phyloP scores from a whole-genome alignment of 2,329 filamentous ascomycete genomes.

The Botrytis aclada region DNA sequence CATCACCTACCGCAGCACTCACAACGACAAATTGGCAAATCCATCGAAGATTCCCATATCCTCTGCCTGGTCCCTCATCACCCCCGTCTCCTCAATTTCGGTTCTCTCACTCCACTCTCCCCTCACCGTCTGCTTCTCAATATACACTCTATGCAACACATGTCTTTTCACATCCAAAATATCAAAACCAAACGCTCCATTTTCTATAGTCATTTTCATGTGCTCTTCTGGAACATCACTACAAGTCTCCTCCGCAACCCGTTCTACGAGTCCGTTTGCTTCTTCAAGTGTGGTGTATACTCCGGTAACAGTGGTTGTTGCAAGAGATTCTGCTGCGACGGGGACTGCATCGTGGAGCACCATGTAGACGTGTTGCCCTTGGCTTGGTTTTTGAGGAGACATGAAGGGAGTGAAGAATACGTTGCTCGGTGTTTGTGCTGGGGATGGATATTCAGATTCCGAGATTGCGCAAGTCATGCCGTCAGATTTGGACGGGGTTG shows the following conservation, averaged over 20 bases:
- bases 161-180: constrained; percentile 2
- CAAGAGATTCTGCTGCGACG: background rate
- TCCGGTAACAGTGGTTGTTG: background rate
- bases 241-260: constrained; percentile 1
- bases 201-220: background rate
- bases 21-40: constrained; percentile 1
- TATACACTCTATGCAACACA: background rate
- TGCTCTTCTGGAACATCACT: background rate
- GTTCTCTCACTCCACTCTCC: constrained; percentile 1
- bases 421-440: background rate
- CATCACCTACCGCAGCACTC: background rate
- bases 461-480: background rate
- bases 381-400: background rate
- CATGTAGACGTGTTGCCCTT: background rate
- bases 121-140: background rate
- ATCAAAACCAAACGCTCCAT: constrained; percentile 3
- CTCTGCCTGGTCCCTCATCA: background rate
- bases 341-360: background rate
- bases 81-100: background rate
- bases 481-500: background rate
- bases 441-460: background rate
- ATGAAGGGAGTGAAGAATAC: background rate
- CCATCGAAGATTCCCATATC: background rate
- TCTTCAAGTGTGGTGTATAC: constrained; percentile 1
- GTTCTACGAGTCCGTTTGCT: constrained; percentile 2